phyloP scores from a whole-genome alignment of 371 early-diverging fungal genomes.

The Mucor plumbeus region DNA sequence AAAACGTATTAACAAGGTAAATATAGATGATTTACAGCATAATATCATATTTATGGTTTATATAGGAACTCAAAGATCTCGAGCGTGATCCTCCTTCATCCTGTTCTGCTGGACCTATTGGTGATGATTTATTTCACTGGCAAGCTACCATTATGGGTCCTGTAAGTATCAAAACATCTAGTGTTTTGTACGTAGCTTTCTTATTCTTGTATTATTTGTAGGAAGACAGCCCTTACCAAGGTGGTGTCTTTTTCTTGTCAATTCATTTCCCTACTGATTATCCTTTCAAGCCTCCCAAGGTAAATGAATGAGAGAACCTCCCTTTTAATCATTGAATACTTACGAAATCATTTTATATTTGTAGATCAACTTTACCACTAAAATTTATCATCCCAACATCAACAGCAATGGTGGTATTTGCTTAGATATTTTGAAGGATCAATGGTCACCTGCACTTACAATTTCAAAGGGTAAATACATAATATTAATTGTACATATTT shows the following conservation, averaged over 20 bases:
- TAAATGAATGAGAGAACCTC: constrained; percentile 18
- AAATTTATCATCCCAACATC: constrained; percentile 99
- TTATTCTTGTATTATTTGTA: not conserved
- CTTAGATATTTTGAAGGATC: constrained; percentile 97
- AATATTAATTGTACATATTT: too few relatives aligned
- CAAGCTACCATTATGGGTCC: constrained; percentile 98
- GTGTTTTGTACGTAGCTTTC: not conserved
- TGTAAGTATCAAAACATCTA: constrained; percentile 11
- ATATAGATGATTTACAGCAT: not conserved
- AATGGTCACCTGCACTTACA: constrained; percentile 99
- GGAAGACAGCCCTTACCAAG: constrained; percentile 76
- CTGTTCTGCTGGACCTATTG: constrained; percentile 93
- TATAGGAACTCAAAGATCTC: constrained; percentile 94
- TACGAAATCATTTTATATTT: not conserved
- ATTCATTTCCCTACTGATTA: constrained; percentile 99
- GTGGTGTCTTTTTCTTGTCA: constrained; percentile 96
- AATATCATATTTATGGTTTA: not conserved
- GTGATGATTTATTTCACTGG: constrained; percentile 92
- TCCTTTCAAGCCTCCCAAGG: constrained; percentile 99
- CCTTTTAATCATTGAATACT: not conserved
- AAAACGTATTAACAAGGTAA: constrained; percentile 33
- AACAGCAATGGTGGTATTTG: constrained; percentile 99
- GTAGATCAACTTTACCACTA: constrained; percentile 93
- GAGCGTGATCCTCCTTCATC: constrained; percentile 95
- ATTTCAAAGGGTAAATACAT: constrained; percentile 82